These are phyloP conservation scores for Myxozyma nipponensis DNA, from an alignment of 805 yeast genomes.

Conservation along the genomic window DNA sequence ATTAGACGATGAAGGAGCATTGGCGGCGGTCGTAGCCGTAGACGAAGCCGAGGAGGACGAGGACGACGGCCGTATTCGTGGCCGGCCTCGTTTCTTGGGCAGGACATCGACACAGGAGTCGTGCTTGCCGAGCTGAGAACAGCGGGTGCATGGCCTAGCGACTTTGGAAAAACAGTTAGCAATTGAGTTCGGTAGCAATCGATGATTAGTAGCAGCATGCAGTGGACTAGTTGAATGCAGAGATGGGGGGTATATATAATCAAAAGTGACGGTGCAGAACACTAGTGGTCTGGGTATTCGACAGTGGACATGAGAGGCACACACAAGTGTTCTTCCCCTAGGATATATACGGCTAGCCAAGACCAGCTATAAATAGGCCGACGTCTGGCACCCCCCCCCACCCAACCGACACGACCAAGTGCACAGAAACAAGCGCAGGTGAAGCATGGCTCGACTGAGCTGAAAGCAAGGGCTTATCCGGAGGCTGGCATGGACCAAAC, in stretches of 20 bases:
- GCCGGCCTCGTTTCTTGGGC: slow-evolving; percentile 21
- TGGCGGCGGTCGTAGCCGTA: neutral
- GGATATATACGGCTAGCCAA: too few relatives aligned
- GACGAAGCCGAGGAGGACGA: neutral
- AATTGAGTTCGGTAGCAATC: neutral
- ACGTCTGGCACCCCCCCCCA: too few relatives aligned
- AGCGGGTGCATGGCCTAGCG: slow-evolving; percentile 18
- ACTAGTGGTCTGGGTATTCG: neutral
- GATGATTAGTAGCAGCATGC: too few relatives aligned
- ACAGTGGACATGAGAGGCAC: neutral
- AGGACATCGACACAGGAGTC: slow-evolving; percentile 19
- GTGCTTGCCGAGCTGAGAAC: slow-evolving; percentile 13
- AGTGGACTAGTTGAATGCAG: too few relatives aligned
- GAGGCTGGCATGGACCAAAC: neutral
- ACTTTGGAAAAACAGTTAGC: slow-evolving; percentile 2
- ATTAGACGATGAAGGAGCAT: neutral
- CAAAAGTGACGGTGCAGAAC: neutral
- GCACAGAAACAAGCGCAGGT: too few relatives aligned
- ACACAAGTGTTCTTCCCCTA: too few relatives aligned
- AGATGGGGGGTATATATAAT: neutral
- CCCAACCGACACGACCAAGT: too few relatives aligned
- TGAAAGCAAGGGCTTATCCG: neutral
- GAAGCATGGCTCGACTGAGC: neutral
- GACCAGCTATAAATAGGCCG: too few relatives aligned
- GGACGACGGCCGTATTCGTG: slow-evolving; percentile 6